phyloP scores from a whole-genome alignment of 495 filamentous ascomycete genomes.

The Penicillium paxilli region DNA sequence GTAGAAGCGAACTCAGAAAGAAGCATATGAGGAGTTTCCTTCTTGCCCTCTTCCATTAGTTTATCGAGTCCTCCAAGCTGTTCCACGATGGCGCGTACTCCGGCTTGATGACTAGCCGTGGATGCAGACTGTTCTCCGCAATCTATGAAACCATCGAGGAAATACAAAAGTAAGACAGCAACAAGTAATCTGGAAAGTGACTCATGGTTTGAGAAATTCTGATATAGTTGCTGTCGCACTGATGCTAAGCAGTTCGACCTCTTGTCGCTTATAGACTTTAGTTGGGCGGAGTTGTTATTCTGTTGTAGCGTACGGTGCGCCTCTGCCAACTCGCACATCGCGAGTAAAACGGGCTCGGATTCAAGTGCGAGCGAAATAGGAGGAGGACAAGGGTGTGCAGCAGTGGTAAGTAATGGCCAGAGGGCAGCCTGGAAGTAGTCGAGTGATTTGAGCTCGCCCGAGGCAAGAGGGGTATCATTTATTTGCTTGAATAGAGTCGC shows the following conservation, averaged over 20 bases:
- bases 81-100: conserved; percentile 34
- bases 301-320: conserved; percentile 11
- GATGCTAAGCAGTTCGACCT: conserved; percentile 12
- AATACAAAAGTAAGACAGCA: conserved; percentile 38
- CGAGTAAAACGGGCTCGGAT: conserved; percentile 23
- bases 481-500: conserved; percentile 2
- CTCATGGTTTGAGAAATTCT: conserved; percentile 8
- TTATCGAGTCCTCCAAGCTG: conserved; percentile 30
- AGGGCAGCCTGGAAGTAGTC: conserved; percentile 19
- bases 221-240: conserved; percentile 12
- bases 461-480: conserved; percentile 4
- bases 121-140: conserved; percentile 33
- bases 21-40: conserved; percentile 33
- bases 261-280: conserved; percentile 11
- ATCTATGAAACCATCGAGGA: conserved; percentile 38
- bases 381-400: conserved; percentile 28
- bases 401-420: conserved; percentile 19
- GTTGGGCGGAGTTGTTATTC: neutral
- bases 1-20: conserved; percentile 39
- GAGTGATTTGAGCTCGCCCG: conserved; percentile 12
- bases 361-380: conserved; percentile 26
- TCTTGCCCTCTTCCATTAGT: conserved; percentile 20
- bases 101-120: conserved; percentile 32
- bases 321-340: conserved; percentile 31
- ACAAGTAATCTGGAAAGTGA: conserved; percentile 27